Evolutionary conservation across 306 rosid species (phyloP).

Genomic region (Quercus glauca): DNA sequence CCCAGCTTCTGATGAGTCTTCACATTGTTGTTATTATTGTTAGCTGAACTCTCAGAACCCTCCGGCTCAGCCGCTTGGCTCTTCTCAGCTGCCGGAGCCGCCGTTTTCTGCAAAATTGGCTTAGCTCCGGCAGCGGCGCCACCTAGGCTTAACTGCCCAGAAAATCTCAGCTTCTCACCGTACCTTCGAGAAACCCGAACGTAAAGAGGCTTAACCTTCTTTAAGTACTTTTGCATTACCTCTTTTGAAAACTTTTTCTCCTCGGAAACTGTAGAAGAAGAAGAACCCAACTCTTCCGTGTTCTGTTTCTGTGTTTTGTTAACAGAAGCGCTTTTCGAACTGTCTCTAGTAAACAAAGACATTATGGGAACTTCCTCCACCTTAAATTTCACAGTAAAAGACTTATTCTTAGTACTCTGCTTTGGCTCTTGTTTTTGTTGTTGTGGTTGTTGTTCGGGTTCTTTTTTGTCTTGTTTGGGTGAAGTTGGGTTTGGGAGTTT

Average conservation of each 20-base stretch:
- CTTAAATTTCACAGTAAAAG: constrained; percentile 72
- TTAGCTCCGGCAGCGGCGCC: constrained; percentile 14
- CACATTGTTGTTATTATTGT: background rate
- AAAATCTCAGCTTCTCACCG: constrained; percentile 58
- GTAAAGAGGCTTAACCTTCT: constrained; percentile 86
- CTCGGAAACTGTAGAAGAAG: constrained; percentile 26
- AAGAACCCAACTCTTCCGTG: constrained; percentile 34
- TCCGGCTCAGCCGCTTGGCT: constrained; percentile 18
- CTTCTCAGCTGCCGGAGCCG: constrained; percentile 27
- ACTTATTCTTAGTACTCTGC: constrained; percentile 47
- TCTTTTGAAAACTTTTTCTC: constrained; percentile 87
- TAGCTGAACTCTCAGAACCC: constrained; percentile 17
- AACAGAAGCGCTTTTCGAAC: constrained; percentile 45
- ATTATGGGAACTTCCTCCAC: constrained; percentile 83
- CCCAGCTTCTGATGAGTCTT: constrained; percentile 47
- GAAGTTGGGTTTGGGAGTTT: constrained; percentile 30
- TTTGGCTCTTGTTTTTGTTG: background rate
- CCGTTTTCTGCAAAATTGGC: background rate
- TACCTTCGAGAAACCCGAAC: constrained; percentile 72
- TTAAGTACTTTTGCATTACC: constrained; percentile 74
- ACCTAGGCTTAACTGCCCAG: constrained; percentile 42
- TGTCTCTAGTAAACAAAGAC: constrained; percentile 79
- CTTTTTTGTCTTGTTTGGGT: constrained; percentile 35
- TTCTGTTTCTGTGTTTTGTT: constrained; percentile 35
- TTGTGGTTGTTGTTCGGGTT: constrained; percentile 19